Evolutionary conservation across 2,329 filamentous ascomycete species (phyloP), one percentile per base, ranked within the genome.

Genomic region (Scedosporium dehoogii): DNA sequence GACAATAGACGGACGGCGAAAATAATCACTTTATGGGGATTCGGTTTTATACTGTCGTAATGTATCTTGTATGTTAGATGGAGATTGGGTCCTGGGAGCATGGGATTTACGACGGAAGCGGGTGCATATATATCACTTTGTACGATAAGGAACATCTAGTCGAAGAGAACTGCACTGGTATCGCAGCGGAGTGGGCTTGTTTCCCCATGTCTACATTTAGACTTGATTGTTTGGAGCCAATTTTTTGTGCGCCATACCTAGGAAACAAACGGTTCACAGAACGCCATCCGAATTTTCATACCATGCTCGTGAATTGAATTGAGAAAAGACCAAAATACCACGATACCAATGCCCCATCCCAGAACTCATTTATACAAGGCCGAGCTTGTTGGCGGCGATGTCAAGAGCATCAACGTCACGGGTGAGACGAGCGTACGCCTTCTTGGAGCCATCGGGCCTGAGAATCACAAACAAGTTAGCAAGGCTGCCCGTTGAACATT

Each of bases 361-460:
- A 27, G 6, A 1, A 2, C 48, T 68, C 70, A 70, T 72, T 89
- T 96, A 97, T 77, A 97, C 94, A 75, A 99, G 94, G 72, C 89
- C 89, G 72, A 99, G 88, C 89, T 97, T 99, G 80, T 94, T 97
- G 74, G 94, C 96, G 68, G 94, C 96, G 80, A 99, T 97, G 82
- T 99, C 94, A 72, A 99, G 89, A 74, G 94, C 94, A 80, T 99
- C 94, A 71, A 97, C 92, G 79, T 99, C 94, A 67, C 92, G 82
- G 63, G 94, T 97, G 69, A 99, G 86, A 77, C 93, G 90, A 75
- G 90, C 92, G 76, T 94, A 99, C 67, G 94, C 94, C 90, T 99
- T 99, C 91, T 99, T 99, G 75, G 88, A 86, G 74, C 94, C 94
- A 76, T 99, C 92, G 68, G 94, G 94, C 78, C 92, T 92, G 33